These are phyloP conservation scores for Paraphysoderma sedebokerense DNA, from an alignment of 371 early-diverging fungal species.

Conservation along the genomic window DNA sequence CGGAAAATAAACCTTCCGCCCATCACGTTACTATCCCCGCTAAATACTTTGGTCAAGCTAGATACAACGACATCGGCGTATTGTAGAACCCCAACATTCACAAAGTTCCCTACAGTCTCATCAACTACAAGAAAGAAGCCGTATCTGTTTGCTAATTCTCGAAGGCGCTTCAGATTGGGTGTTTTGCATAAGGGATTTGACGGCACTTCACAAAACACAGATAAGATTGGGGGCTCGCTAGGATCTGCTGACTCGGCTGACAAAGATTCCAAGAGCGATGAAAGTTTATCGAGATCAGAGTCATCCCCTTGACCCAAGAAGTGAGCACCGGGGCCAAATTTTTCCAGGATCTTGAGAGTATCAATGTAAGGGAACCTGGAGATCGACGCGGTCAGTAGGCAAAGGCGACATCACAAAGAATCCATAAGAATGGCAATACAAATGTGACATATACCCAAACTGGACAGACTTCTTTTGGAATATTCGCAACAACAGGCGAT, in stretches of 20 bases:
- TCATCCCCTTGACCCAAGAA: slow-evolving; percentile 71
- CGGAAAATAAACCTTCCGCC: slow-evolving; percentile 55
- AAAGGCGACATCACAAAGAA: background rate
- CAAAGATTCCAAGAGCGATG: slow-evolving; percentile 19
- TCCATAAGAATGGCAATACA: no score
- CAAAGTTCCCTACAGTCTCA: slow-evolving; percentile 86
- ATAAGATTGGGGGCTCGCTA: slow-evolving; percentile 38
- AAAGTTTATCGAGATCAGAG: slow-evolving; percentile 46
- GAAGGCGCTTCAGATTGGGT: slow-evolving; percentile 51
- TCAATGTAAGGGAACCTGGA: slow-evolving; percentile 81
- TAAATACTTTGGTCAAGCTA: slow-evolving; percentile 83
- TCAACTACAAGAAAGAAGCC: slow-evolving; percentile 71
- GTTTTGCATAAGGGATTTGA: slow-evolving; percentile 81
- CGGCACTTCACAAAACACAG: slow-evolving; percentile 83
- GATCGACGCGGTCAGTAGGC: background rate
- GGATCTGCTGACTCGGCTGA: background rate
- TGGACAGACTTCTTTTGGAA: slow-evolving; percentile 54
- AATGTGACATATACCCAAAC: slow-evolving; percentile 47
- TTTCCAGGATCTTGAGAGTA: slow-evolving; percentile 82
- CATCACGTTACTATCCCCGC: slow-evolving; percentile 94
- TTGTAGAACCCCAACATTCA: slow-evolving; percentile 55
- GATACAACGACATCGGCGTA: slow-evolving; percentile 80
- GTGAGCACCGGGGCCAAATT: slow-evolving; percentile 63
- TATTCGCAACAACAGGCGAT: slow-evolving; percentile 30
- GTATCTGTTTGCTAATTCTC: slow-evolving; percentile 52